Percentiles rank a stretch among this genome's conserved stretches.
phyloP scores from a whole-genome alignment of 306 rosid genomes.

The Ammopiptanthus mongolicus region DNA sequence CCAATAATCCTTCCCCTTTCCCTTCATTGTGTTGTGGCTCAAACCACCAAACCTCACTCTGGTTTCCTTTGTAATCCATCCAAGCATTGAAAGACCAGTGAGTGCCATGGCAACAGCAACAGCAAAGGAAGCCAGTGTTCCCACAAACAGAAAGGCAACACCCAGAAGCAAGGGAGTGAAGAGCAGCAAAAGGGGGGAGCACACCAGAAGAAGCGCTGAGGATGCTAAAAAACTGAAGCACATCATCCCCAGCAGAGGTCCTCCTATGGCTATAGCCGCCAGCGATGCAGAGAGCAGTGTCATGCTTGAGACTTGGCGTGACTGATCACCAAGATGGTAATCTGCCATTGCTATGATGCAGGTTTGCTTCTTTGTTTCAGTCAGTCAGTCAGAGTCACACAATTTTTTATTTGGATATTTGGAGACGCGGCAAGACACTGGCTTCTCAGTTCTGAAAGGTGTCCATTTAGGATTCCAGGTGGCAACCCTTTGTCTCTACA shows the following conservation, averaged over 20 bases:
- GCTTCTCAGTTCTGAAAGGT: neutral
- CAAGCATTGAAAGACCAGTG: neutral
- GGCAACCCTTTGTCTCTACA: neutral
- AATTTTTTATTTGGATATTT: neutral
- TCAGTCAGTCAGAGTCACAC: neutral
- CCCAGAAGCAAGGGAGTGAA: constrained; percentile 20
- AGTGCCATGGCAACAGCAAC: constrained; percentile 14
- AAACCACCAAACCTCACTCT: neutral
- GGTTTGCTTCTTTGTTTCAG: neutral
- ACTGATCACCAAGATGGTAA: neutral
- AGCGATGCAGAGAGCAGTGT: neutral
- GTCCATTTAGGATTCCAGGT: neutral
- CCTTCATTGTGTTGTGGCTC: neutral
- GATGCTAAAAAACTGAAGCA: constrained; percentile 30
- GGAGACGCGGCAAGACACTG: neutral
- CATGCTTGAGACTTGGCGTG: neutral
- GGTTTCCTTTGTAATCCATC: constrained; percentile 5
- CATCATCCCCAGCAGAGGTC: constrained; percentile 22
- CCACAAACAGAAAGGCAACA: neutral
- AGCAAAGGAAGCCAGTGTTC: neutral
- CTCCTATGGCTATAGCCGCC: constrained; percentile 14
- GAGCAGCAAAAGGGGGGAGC: constrained; percentile 17
- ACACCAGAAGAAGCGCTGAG: constrained; percentile 6
- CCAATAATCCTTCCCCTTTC: neutral
- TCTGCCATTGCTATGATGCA: neutral